A percentile compares a stretch with the other conserved stretches of the same genome.
phyloP scores from a whole-genome alignment of 768 basidiomycete species.

The Amanita polypyramis region DNA sequence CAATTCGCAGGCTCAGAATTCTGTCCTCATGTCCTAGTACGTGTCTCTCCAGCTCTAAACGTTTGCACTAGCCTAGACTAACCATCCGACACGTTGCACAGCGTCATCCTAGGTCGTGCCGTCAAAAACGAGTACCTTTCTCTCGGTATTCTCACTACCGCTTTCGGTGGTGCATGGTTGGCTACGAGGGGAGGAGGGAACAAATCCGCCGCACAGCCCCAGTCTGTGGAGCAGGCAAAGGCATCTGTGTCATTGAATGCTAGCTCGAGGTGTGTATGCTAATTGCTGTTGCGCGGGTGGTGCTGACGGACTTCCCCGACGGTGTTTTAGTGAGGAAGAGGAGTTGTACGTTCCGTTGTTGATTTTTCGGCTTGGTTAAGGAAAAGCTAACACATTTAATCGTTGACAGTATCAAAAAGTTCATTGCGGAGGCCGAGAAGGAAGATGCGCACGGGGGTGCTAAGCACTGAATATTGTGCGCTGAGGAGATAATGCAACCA shows the following conservation, averaged over 20 bases:
- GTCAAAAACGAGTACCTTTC: conserved; percentile 78
- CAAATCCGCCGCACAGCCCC: conserved; percentile 27
- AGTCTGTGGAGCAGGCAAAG: conserved; percentile 48
- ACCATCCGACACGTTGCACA: conserved; percentile 16
- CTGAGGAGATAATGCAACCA: background rate
- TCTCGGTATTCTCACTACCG: conserved; percentile 49
- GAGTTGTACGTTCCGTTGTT: conserved; percentile 51
- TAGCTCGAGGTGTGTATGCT: conserved; percentile 47
- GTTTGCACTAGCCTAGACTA: background rate
- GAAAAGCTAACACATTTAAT: conserved; percentile 14
- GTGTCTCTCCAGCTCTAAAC: background rate
- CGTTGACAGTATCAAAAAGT: conserved; percentile 59
- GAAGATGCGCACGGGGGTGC: conserved; percentile 27
- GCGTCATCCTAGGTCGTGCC: conserved; percentile 69
- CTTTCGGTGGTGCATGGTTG: conserved; percentile 43
- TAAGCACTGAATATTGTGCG: conserved; percentile 27
- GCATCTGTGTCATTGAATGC: conserved; percentile 55
- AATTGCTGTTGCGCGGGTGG: background rate
- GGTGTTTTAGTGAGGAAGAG: conserved; percentile 61
- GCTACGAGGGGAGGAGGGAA: conserved; percentile 47
- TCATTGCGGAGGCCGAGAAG: conserved; percentile 78
- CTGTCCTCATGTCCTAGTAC: conserved; percentile 7
- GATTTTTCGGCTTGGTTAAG: background rate
- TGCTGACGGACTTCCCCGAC: conserved; percentile 10
- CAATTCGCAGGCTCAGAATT: background rate